Base-by-base conservation (phyloP, 257 asterid species). In the Solanum lycopersicoides region DNA sequence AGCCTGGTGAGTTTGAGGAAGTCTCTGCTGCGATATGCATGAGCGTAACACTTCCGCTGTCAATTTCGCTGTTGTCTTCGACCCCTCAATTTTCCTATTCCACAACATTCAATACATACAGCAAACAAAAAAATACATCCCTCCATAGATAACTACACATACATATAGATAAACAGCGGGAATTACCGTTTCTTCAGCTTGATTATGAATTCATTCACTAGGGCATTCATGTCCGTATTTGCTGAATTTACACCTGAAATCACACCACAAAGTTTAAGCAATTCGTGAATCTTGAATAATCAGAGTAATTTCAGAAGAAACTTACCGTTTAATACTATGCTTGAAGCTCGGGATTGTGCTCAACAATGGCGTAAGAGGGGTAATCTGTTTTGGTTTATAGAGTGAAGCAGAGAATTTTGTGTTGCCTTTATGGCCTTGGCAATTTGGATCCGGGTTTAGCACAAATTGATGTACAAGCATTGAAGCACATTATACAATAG, bases 1-100 rank as follows among this genome's bases (percentile, higher is more conserved):
- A 2, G 99, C 98, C 93, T 97, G 98, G 89, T 96, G 91, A 25
- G 91, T 89, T 60, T 91, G 90, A 39, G 99, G 98, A 76, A 97
- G 95, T 88, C 98, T 91, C 93, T 95, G 97, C 92, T 96, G 99
- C 53, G 99, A 97, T 85, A 97, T 97, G 89, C 96, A 95, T 25
- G 99, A 92, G 77, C 99, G 98, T 14, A 97, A 93, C 92, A 97
- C 89, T 80, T 97, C 99, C 87, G 94, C 98, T 50, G 99, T 94
- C 59, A 95, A 87, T 93, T 96, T 97, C 84, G 99, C 97, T 87
- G 98, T 95, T 15, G 98, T 92, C 92, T 97, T 96, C 77, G 99
- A 97, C 71, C 99, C 99, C 92, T 97, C 99, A 86, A 97, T 89
- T 93, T 97, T 93, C 88, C 99, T 97, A 91, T 91, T 9, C 79